Conservation (phyloP, 176 grass and related monocot species). For the Triticum urartu region DNA sequence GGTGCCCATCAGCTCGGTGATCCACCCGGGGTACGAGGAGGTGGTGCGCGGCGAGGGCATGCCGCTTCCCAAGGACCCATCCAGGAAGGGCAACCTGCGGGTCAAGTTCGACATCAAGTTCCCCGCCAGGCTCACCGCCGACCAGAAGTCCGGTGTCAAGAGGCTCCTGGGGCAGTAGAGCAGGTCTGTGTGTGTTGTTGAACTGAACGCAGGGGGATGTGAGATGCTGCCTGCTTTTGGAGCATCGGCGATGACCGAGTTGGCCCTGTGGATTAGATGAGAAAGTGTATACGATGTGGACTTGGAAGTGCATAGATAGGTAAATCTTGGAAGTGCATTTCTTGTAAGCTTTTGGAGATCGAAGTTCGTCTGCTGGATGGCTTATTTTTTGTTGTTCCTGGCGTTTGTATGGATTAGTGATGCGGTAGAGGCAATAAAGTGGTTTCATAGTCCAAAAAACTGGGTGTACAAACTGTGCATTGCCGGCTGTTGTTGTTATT, state of each 20-base stretch:
- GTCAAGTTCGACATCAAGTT: conserved; percentile 97
- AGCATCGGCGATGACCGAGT: background rate
- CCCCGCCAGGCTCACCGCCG: conserved; percentile 62
- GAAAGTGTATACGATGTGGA: background rate
- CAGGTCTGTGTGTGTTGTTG: background rate
- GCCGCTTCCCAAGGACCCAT: conserved; percentile 83
- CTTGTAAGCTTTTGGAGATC: background rate
- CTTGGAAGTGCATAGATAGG: background rate
- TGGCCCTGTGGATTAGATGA: background rate
- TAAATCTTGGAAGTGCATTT: background rate
- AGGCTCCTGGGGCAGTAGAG: conserved; percentile 68
- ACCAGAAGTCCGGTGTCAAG: conserved; percentile 87
- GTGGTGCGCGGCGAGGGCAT: conserved; percentile 75
- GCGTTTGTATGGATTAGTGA: background rate
- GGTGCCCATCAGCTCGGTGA: conserved; percentile 55
- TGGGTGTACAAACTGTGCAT: background rate
- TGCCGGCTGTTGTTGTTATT: background rate
- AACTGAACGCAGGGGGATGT: background rate
- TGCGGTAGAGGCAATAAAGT: background rate
- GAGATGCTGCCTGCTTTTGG: background rate
- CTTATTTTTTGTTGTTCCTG: background rate
- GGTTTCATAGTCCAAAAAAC: background rate
- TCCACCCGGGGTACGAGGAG: conserved; percentile 79
- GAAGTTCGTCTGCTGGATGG: background rate
- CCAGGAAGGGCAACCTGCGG: conserved; percentile 78